phyloP scores from a whole-genome alignment of 2,329 filamentous ascomycete genomes.

The Zasmidium cellare region DNA sequence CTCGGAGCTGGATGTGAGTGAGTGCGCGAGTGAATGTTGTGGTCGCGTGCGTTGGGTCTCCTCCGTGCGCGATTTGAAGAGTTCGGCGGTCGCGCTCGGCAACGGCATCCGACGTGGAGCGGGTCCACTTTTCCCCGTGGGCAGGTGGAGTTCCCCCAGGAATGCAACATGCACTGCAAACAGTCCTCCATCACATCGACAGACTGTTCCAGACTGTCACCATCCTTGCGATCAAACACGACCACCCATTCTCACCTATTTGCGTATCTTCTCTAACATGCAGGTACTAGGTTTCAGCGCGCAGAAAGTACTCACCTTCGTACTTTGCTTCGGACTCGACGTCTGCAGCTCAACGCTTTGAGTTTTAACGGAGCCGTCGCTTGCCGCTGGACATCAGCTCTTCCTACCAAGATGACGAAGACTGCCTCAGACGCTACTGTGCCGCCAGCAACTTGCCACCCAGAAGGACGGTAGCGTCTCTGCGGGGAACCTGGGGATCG shows the following conservation, averaged over 20 bases:
- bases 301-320: not conserved
- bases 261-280: not conserved
- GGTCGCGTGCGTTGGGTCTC: no score
- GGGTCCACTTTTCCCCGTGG: no score
- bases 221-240: not conserved
- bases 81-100: no score
- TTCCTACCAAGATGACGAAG: not conserved
- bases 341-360: not conserved
- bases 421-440: not conserved
- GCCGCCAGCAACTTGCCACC: not conserved
- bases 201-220: not conserved
- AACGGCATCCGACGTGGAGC: no score
- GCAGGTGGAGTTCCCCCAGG: no score
- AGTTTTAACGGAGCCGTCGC: not conserved
- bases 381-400: not conserved
- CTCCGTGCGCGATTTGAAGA: no score
- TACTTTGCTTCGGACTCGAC: not conserved
- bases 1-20: no score
- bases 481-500: slow-evolving; percentile 8
- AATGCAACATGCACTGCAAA: not conserved
- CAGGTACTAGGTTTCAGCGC: not conserved
- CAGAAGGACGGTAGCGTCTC: not conserved
- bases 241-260: no score
- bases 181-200: not conserved
- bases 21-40: no score